phyloP scores from a whole-genome alignment of 768 basidiomycete genomes.

The Coprinellus aureogranulatus region DNA sequence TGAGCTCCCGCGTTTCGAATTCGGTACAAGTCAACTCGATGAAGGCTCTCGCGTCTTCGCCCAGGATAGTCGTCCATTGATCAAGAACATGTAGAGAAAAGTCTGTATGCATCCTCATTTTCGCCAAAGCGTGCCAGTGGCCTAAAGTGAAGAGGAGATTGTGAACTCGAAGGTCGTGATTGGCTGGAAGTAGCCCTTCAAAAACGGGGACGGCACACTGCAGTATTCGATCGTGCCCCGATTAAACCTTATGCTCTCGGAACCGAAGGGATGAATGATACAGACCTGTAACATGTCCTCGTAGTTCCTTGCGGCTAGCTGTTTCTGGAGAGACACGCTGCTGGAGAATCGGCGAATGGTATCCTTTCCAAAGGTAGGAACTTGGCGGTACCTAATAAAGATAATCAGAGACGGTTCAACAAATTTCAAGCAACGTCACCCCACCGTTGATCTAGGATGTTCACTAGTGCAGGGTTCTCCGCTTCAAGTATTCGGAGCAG shows the following conservation, averaged over 20 bases:
- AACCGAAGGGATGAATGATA: no score
- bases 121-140: slow-evolving; percentile 34
- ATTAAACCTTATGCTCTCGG: no score
- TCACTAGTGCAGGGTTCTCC: slow-evolving; percentile 14
- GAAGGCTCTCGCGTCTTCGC: slow-evolving; percentile 31
- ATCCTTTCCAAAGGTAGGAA: slow-evolving; percentile 29
- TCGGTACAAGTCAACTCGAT: slow-evolving; percentile 18
- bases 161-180: slow-evolving; percentile 16
- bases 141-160: slow-evolving; percentile 26
- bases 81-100: slow-evolving; percentile 23
- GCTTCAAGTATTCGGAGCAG: slow-evolving; percentile 29
- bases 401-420: background rate
- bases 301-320: slow-evolving; percentile 34
- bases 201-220: slow-evolving; percentile 37
- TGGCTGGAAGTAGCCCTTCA: slow-evolving; percentile 30
- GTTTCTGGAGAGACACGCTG: slow-evolving; percentile 33
- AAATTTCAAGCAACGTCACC: background rate
- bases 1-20: slow-evolving; percentile 34
- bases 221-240: no score
- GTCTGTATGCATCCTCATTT: slow-evolving; percentile 31
- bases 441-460: slow-evolving; percentile 24
- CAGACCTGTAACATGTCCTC: slow-evolving; percentile 41
- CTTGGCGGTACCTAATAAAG: slow-evolving; percentile 23
- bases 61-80: slow-evolving; percentile 23
- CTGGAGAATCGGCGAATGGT: slow-evolving; percentile 28